These are phyloP conservation scores for Millerozyma miso DNA, from an alignment of 805 yeast genomes.

Conservation along the genomic window DNA sequence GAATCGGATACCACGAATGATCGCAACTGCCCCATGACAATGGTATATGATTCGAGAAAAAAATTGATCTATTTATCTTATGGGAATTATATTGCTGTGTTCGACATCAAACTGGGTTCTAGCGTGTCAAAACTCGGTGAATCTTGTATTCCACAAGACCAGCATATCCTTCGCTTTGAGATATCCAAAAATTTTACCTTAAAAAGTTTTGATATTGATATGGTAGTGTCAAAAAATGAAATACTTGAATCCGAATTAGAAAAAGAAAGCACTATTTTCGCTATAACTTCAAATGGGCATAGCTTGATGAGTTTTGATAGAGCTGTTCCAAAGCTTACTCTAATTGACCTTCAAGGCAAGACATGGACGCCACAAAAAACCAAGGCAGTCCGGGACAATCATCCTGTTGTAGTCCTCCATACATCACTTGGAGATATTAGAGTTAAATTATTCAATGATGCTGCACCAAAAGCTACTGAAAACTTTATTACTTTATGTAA, in stretches of 20 bases:
- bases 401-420: slow-evolving; percentile 15
- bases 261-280: slow-evolving; percentile 10
- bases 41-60: not conserved
- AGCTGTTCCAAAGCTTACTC: slow-evolving; percentile 2
- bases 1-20: not conserved
- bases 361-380: slow-evolving; percentile 1
- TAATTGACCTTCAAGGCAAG: slow-evolving; percentile 5
- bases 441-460: slow-evolving; percentile 27
- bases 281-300: slow-evolving; percentile 9
- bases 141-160: not conserved
- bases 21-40: not conserved
- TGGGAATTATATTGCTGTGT: not conserved
- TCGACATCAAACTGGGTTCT: not conserved
- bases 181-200: not conserved
- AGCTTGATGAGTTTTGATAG: slow-evolving; percentile 10
- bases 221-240: slow-evolving; percentile 15
- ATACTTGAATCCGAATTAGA: slow-evolving; percentile 12
- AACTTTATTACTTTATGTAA: slow-evolving; percentile 34
- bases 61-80: not conserved
- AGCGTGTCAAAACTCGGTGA: not conserved
- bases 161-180: not conserved
- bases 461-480: slow-evolving; percentile 39
- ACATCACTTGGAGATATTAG: slow-evolving; percentile 43
- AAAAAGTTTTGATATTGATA: slow-evolving; percentile 8
- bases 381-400: not conserved